phyloP scores from a whole-genome alignment of 768 basidiomycete species.

The Lactarius evosmus region DNA sequence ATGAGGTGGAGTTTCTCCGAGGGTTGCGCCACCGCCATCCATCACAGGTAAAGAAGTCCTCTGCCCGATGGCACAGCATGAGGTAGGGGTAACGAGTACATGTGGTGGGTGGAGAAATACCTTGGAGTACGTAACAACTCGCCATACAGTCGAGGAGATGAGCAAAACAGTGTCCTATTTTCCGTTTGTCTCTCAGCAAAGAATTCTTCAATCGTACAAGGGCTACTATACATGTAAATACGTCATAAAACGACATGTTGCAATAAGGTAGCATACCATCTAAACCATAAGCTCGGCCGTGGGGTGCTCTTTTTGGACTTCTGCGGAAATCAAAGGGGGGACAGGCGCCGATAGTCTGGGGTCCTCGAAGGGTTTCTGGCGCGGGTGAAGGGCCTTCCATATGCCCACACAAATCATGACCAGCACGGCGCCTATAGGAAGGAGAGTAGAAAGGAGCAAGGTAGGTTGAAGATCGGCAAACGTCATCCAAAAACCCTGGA shows the following conservation, averaged over 20 bases:
- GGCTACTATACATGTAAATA: not conserved
- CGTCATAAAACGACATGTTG: not conserved
- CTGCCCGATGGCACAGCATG: not conserved
- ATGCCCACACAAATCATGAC: not conserved
- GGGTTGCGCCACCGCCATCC: not conserved
- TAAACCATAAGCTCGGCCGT: conserved; percentile 7
- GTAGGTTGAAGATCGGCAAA: not conserved
- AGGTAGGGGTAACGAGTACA: not conserved
- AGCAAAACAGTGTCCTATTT: not conserved
- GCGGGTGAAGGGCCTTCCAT: conserved; percentile 14
- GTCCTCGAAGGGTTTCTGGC: not conserved
- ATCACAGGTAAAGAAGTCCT: not conserved
- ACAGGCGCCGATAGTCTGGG: not conserved
- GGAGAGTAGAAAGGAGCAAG: not conserved
- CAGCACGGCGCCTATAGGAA: conserved; percentile 3
- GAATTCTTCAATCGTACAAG: not conserved
- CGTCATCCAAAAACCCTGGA: conserved; percentile 21
- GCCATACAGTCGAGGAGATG: not conserved
- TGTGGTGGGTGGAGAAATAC: not conserved
- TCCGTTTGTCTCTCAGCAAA: not conserved
- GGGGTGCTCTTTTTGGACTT: not conserved
- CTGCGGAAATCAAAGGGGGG: not conserved
- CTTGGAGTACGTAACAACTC: not conserved
- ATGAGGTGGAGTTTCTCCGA: not conserved
- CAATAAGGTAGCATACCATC: not conserved